Base-by-base conservation (phyloP, 495 filamentous ascomycete species). In the Apiosordaria backusii region DNA sequence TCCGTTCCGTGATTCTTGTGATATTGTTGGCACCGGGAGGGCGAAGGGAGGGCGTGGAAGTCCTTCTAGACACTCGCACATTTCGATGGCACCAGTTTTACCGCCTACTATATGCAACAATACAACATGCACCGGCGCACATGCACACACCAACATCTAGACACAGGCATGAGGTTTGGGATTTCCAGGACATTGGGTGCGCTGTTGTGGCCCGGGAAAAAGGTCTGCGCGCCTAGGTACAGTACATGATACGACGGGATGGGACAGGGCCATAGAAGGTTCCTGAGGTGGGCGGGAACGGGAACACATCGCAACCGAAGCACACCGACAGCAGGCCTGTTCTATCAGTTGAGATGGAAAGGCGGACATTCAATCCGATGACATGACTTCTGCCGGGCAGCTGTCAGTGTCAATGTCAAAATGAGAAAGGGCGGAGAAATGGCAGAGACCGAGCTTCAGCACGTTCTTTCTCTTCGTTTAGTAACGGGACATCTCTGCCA, bases 261-360 rank as follows among this genome's bases (percentile, higher is more conserved):
- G 35, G 35, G 35, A 45, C 35, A 45, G 35, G 35, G n/a, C n/a
- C n/a, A 45, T 3, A 10, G 7, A 45, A 13, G 35, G 35, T 45
- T 15, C 6, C 16, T 7, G 16, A 29, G 16, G 9, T 45, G 10
- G 35, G 57, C 24, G 21, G 57, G 19, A 27, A 29, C 59, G 59
- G 59, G 27, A 61, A 27, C 59, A 29, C 15, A 45, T 61, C 59
- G 59, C 59, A 61, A 61, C 59, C 59, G 59, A 61, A 61, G 59
- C 27, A 61, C 26, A 61, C 59, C 59, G 59, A 61, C n/a, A 19
- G 18, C 57, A 29, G 18, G 18, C n/a, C 9, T 18, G 16, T 45
- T 45, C 35, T 15, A 45, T 45, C 35, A 45, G 35, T 15, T 45
- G 35, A 45, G 35, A 45, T 10, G 35, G 35, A 15, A 9, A 45